Base-by-base conservation (phyloP, 345 rosid species). In the Theobroma cacao region DNA sequence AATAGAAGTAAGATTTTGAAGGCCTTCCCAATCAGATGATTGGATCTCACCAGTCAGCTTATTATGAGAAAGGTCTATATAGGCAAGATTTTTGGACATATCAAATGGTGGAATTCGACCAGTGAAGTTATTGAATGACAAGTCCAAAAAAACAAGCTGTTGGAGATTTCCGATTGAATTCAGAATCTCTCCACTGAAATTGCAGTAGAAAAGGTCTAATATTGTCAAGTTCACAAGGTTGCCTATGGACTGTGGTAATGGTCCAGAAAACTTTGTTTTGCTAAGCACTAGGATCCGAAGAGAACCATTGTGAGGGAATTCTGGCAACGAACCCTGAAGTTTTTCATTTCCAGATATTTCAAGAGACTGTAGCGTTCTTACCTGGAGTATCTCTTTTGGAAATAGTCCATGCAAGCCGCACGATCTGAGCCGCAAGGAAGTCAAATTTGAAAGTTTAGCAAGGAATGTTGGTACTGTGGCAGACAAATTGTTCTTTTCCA, bases 71-170 rank as follows among this genome's bases (percentile, higher is more conserved):
- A 86, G 60, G 48, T 81, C 81, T 10, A 90, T 45, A 3, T 66
- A 4, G 5, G 68, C 36, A 18, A 88, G 61, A 59, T 81, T 76
- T 61, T 13, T 80, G 33, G 80, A 80, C 17, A 5, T n/a, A 2
- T 13, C 69, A 36, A 83, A 26, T 0, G 85, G 64, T 75, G 90
- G 90, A 30, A 89, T 33, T 33, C 48, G 45, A 41, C 92, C 89
- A 7, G 48, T 40, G n/a, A 90, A 77, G 3, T 6, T 24, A 79
- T 86, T 87, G 1, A 1, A 10, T 7, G 90, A 88, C 34, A 89
- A 60, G 33, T 86, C 83, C 74, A 88, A 10, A 62, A 56, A 75
- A 31, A 69, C 77, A 41, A 90, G 76, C 3, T 80, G 69, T 3
- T n/a, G 77, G 67, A 22, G 85, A 87, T 10, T 72, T 41, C 0